A percentile compares a stretch with the other conserved stretches of the same genome.
Evolutionary conservation across 2,329 filamentous ascomycete species (phyloP).

Genomic region (Arthrinium phaeospermum): DNA sequence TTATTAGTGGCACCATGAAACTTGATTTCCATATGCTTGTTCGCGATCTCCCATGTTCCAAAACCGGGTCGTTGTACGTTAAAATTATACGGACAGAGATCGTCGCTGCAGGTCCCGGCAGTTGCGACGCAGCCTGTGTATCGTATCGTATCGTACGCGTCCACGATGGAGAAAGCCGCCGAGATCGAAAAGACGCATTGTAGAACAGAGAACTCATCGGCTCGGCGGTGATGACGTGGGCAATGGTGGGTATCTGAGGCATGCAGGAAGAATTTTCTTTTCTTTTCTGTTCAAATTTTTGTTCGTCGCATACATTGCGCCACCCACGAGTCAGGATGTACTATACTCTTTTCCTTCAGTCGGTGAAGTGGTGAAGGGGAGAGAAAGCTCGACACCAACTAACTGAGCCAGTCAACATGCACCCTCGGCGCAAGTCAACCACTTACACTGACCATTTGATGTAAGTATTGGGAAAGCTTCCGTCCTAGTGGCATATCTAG

Average conservation of each 20-base stretch:
- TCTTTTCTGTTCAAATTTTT: background rate
- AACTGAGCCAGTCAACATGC: background rate
- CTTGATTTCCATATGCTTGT: background rate
- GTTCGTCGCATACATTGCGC: background rate
- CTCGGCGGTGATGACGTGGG: constrained; percentile 1
- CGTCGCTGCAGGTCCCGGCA: constrained; percentile 15
- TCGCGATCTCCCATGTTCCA: background rate
- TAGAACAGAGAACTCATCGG: background rate
- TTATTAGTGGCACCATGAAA: constrained; percentile 12
- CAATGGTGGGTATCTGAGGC: background rate
- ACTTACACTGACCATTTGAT: background rate
- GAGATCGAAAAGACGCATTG: background rate
- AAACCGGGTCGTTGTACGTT: background rate
- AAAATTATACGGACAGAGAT: constrained; percentile 3
- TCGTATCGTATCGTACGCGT: background rate
- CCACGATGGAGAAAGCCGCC: background rate
- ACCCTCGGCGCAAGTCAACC: background rate
- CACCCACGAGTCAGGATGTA: background rate
- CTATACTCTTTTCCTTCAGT: background rate
- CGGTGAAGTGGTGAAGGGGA: too few relatives aligned
- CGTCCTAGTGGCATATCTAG: background rate
- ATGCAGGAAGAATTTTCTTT: background rate
- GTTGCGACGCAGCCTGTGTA: background rate
- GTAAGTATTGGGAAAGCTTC: background rate
- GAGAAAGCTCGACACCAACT: background rate